Evolutionary conservation across 495 filamentous ascomycete species (phyloP), one percentile per base, ranked within the genome.

Genomic region (Evansstolkia leycettana): DNA sequence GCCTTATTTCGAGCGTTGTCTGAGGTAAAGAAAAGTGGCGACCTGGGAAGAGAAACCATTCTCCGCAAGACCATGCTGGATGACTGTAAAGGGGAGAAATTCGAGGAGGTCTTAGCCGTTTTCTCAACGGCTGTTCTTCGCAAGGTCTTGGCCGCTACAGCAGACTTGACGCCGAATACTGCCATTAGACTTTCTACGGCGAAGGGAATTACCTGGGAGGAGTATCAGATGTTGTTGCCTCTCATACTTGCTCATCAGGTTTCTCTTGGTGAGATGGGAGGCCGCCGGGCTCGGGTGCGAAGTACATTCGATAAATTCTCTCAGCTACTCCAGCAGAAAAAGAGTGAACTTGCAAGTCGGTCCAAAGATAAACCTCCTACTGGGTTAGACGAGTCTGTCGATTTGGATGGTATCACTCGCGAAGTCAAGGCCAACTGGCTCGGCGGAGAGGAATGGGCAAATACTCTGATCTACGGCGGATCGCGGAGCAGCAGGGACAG

Each of bases 31-130:
- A 92, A 86, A 57, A 82, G 76, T 69, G 85, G 84, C 7, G 68
- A 83, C 1, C 62, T 93, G 13, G 81, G 83, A 7, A 71, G 79
- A 33, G 84, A 92, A 51, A 69, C 70, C 0, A 73, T 85, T 3
- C 58, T 93, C 26, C 75, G 87, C 28, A 93, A 89, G 58, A 84
- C 81, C 0, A 89, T 92, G 82, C 62, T 94, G 37, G 87, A 94
- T 52, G 85, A 94, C 42, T 94, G 87, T 60, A 82, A 78, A 43
- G 84, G 83, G 19, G 83, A 85, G 39, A 72, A 82, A 41, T 69
- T 84, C 36, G 81, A 84, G 50, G 85, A 94, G 55, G 55, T 89
- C 1, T 65, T 93, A 8, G 72, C 78, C 8, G 68, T 72, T 0
- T 92, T 94, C 51, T 90, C 87, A 5, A 80, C 77, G 14, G 69